phyloP scores from a whole-genome alignment of 2,329 filamentous ascomycete genomes.

The Catunica adiposa region DNA sequence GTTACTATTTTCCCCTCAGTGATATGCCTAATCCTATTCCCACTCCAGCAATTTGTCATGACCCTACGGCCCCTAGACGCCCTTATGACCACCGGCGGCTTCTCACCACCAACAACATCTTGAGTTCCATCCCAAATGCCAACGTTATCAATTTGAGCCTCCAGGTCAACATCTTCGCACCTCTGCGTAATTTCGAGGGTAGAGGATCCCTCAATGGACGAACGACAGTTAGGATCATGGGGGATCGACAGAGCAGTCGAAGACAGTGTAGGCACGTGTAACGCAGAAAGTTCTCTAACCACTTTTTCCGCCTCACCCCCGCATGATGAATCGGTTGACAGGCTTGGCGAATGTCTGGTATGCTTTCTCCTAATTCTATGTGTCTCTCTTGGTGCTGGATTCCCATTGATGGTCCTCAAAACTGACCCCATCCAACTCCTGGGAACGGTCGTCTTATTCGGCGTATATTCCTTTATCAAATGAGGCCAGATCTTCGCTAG shows the following conservation, averaged over 20 bases:
- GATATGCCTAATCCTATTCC: background rate
- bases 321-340: background rate
- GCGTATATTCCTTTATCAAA: slow-evolving; percentile 26
- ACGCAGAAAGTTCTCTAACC: background rate
- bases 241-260: background rate
- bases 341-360: background rate
- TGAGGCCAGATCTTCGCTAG: slow-evolving; percentile 28
- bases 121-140: background rate
- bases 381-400: background rate
- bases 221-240: background rate
- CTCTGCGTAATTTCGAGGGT: too few species aligned
- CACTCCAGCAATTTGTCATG: background rate
- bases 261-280: too few species aligned
- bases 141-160: background rate
- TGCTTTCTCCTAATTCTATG: background rate
- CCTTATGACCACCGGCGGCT: background rate
- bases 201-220: background rate
- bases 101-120: background rate
- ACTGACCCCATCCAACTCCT: slow-evolving; percentile 10
- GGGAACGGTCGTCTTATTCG: slow-evolving; percentile 17
- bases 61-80: background rate
- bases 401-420: background rate
- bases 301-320: background rate
- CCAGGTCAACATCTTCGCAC: background rate
- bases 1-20: background rate